Base-by-base conservation (phyloP, 129 eudicot species). In the Pittosporum tobira region DNA sequence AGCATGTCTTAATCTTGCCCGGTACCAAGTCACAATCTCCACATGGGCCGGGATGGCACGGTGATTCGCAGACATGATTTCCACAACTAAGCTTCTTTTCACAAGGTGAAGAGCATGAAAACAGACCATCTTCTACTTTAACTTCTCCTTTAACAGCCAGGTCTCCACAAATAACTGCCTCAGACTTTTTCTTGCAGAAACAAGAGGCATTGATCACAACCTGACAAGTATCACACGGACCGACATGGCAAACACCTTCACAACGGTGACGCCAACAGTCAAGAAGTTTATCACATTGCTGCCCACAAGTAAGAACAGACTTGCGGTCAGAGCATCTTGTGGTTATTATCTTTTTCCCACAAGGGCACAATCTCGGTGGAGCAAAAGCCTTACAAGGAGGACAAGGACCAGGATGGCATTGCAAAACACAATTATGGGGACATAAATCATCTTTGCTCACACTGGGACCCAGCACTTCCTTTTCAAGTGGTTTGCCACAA, bases 331-430 rank as follows among this genome's bases (percentile, higher is more conserved):
- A 83, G 73, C 98, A 91, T 74, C 98, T 83, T 16, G 87, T 81
- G n/a, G 90, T 75, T 29, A 91, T 78, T 18, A 78, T 80, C 58
- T 91, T 71, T 79, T 86, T 86, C 52, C 90, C 96, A 68, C 96
- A 91, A 0, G 96, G 96, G 68, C 98, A 91, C 57, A 62, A 57
- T 14, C 85, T 66, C 6, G 95, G 95, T 1, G 98, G 90, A 49
- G 98, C 98, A 72, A 91, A 91, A 50, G 98, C 94, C 79, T 86
- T 86, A 50, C 94, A 91, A 56, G 98, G 96, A 0, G 98, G 94
- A 40, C 98, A 91, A 11, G 98, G 98, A 2, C 98, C 98, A 25
- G 98, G 98, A 53, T 91, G 98, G 69, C 98, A 91, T 51, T 91
- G 96, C 56, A 86, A 64, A 21, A 91, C 98, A 76, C 98, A 91